Base-by-base conservation (phyloP, 2,329 filamentous ascomycete genomes). In the Penicillium sp. region DNA sequence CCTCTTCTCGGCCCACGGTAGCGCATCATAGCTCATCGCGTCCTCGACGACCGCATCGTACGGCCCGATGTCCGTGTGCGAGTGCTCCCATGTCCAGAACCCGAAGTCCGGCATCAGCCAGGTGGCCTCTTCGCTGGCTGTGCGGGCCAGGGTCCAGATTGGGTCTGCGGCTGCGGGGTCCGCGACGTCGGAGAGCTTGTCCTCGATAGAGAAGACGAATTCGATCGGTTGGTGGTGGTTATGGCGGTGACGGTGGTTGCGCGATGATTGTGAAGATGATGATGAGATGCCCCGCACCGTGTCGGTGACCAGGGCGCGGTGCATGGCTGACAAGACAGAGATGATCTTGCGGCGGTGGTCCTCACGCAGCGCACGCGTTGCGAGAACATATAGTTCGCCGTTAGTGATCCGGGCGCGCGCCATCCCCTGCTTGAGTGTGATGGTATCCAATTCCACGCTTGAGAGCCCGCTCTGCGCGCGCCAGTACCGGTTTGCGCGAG, bases 91-190 rank as follows among this genome's bases (percentile, higher is more conserved):
- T 5, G 78, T 76, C 80, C 81, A 85, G 70, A 80, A 83, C 51
- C 81, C 82, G 69, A 84, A 84, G 64, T 84, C 82, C 0, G 83
- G 82, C 66, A 84, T 83, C 17, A 84, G 70, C 82, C 82, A 84
- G 44, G 78, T 75, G 1, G 79, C 74, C 48, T 77, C 71, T 56
- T 82, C 78, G 13, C 74, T 74, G 0, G 75, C 67, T 23, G 68
- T 74, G n/a, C 72, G 71, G 1, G 78, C 75, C 63, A 80, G 80
- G 11, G 76, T 77, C 82, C 82, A 81, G 5, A 83, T 60, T 17
- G 81, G 73, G 45, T 74, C 13, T 72, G 70, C 0, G 67, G 49
- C 35, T 71, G 74, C 5, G 26, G 26, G 26, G 73, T 73, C 7
- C 6, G 49, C 38, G 19, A 77, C 73, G 64, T 84, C 82, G 44